Evolutionary conservation across 495 filamentous ascomycete species (phyloP).

Genomic region (Hypoxylon lenormandii): DNA sequence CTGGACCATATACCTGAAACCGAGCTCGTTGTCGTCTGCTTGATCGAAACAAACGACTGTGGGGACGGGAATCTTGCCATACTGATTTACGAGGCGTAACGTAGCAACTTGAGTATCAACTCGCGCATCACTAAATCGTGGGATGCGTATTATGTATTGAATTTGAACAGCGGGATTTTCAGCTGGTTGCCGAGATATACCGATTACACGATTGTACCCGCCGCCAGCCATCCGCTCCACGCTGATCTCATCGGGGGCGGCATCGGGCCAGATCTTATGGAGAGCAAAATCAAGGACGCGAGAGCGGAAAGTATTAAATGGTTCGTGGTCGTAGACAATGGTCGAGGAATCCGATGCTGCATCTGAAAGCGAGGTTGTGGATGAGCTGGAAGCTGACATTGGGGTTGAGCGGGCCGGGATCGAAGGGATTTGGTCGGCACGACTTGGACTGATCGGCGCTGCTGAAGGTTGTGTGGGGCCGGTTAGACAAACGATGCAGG

Average conservation of each 20-base stretch:
- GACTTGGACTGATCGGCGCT: neutral
- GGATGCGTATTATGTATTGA: constrained; percentile 22
- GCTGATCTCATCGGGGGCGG: constrained; percentile 4
- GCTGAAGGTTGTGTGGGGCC: constrained; percentile 4
- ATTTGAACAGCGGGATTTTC: neutral
- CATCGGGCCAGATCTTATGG: constrained; percentile 25
- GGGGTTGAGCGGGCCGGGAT: too few species aligned
- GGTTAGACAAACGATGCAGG: neutral
- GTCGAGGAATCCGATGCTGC: constrained; percentile 9
- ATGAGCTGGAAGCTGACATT: neutral
- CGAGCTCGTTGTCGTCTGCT: constrained; percentile 7
- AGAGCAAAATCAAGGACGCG: constrained; percentile 12
- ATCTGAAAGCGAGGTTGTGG: neutral
- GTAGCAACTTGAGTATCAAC: constrained; percentile 2
- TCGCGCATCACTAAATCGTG: neutral
- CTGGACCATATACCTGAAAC: constrained; percentile 12
- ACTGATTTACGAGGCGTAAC: neutral
- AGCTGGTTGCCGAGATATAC: constrained; percentile 1
- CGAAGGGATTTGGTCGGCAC: neutral
- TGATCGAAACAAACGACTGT: constrained; percentile 2
- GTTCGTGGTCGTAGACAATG: constrained; percentile 4
- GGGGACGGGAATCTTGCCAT: constrained; percentile 3
- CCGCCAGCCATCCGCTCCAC: constrained; percentile 20
- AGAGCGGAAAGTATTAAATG: constrained; percentile 6
- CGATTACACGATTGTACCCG: constrained; percentile 13